phyloP scores from a whole-genome alignment of 2,329 filamentous ascomycete species.

The Venturia carpophila region DNA sequence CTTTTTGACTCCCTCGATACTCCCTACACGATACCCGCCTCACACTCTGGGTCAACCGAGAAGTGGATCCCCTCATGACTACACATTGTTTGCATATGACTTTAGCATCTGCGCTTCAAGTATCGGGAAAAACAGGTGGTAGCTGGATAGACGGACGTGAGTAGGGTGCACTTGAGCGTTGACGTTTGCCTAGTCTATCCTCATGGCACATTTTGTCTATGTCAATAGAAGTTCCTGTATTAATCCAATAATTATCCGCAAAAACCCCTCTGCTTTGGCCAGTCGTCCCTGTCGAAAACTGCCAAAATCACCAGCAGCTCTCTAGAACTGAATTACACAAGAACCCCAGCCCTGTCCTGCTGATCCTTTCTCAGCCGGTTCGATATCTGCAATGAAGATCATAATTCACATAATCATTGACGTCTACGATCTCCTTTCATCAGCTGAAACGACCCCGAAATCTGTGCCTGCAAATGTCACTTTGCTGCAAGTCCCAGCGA shows the following conservation, averaged over 20 bases:
- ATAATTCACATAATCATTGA: too few relatives aligned
- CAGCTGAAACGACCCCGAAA: too few relatives aligned
- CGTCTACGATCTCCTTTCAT: too few relatives aligned
- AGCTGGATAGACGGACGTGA: not conserved
- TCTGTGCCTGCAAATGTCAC: too few relatives aligned
- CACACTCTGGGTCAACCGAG: not conserved
- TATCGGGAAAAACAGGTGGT: not conserved
- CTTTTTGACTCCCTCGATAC: not conserved
- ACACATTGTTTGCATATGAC: not conserved
- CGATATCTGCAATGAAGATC: too few relatives aligned
- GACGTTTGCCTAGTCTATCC: not conserved
- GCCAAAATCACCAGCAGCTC: too few relatives aligned
- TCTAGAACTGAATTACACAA: too few relatives aligned
- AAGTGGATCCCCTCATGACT: not conserved
- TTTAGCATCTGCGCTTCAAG: not conserved
- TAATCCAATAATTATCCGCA: not conserved
- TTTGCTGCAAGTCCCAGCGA: too few relatives aligned
- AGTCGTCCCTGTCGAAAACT: not conserved
- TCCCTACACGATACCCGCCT: not conserved
- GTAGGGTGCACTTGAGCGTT: slow-evolving; percentile 3
- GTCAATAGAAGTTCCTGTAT: not conserved
- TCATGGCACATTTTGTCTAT: not conserved
- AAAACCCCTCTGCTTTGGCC: not conserved
- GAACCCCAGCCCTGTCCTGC: too few relatives aligned
- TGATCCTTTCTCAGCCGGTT: too few relatives aligned